These are phyloP conservation scores for Ceratocystis variospora DNA, from an alignment of 2,329 filamentous ascomycete genomes.

Conservation along the genomic window DNA sequence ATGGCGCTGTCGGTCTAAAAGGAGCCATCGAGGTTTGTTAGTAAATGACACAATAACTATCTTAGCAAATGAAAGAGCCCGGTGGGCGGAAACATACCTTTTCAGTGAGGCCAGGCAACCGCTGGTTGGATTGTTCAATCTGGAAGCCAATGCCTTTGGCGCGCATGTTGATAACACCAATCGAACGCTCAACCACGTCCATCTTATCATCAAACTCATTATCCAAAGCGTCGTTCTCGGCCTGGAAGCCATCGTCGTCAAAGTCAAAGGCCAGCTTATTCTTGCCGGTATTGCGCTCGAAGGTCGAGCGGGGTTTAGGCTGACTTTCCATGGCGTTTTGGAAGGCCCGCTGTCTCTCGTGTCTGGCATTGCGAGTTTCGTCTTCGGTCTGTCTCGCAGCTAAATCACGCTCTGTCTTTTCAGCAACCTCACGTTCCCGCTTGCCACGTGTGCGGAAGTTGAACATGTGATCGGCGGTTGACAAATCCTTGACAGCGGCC, in stretches of 20 bases:
- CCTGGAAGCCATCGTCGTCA: conserved; percentile 46
- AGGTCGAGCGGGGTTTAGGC: conserved; percentile 10
- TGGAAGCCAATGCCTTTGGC: conserved; percentile 65
- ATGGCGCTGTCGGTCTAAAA: conserved; percentile 59
- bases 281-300: conserved; percentile 12
- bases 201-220: conserved; percentile 43
- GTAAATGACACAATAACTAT: background rate
- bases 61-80: background rate
- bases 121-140: conserved; percentile 54
- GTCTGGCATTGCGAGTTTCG: conserved; percentile 13
- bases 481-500: conserved; percentile 69
- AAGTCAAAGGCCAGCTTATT: conserved; percentile 64
- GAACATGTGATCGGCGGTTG: conserved; percentile 71
- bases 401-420: conserved; percentile 48
- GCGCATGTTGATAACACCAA: conserved; percentile 57
- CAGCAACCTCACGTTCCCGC: conserved; percentile 51
- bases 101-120: conserved; percentile 43
- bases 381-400: conserved; percentile 10
- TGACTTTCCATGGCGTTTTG: conserved; percentile 11
- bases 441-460: conserved; percentile 52
- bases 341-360: conserved; percentile 26
- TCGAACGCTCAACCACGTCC: conserved; percentile 56
- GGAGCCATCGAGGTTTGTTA: conserved; percentile 20
- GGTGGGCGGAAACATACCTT: conserved; percentile 44
- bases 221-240: conserved; percentile 35